Evolutionary conservation across 257 asterid genomes (phyloP).

Genomic region (Penstemon eatonii): DNA sequence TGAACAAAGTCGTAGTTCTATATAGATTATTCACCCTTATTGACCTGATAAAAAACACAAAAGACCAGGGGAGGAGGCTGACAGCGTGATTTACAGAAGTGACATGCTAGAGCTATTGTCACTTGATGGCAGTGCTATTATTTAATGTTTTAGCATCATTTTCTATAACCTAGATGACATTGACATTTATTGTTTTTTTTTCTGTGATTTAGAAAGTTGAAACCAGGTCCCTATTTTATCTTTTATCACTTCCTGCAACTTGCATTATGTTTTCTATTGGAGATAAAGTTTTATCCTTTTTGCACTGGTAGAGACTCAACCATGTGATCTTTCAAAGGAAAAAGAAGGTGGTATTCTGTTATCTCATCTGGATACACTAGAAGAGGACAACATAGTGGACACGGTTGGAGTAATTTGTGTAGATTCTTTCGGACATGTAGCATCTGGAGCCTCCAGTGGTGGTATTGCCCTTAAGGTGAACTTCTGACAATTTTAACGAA

Average conservation of each 20-base stretch:
- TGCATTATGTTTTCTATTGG: conserved; percentile 7
- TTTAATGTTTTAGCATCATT: not conserved
- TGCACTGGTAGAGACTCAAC: conserved; percentile 39
- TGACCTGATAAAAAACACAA: not conserved
- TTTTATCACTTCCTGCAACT: conserved; percentile 13
- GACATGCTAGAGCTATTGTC: not conserved
- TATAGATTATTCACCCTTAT: not conserved
- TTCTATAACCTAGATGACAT: not conserved
- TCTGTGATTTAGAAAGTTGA: conserved; percentile 12
- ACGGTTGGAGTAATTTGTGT: conserved; percentile 96
- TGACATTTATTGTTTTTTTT: not conserved
- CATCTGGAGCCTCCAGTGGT: conserved; percentile 97
- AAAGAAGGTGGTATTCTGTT: conserved; percentile 34
- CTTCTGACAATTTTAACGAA: conserved; percentile 17
- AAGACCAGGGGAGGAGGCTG: not conserved
- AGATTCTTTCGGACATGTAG: conserved; percentile 78
- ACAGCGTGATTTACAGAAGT: not conserved
- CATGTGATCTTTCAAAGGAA: conserved; percentile 32
- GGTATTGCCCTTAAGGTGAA: conserved; percentile 94
- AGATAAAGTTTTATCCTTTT: conserved; percentile 24
- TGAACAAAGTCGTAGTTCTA: not conserved
- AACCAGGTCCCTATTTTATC: conserved; percentile 1
- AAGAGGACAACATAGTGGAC: conserved; percentile 63
- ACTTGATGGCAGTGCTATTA: not conserved
- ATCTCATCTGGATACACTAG: conserved; percentile 31